These are phyloP conservation scores for Lentinula edodes DNA, from an alignment of 768 basidiomycete species.

Conservation along the genomic window DNA sequence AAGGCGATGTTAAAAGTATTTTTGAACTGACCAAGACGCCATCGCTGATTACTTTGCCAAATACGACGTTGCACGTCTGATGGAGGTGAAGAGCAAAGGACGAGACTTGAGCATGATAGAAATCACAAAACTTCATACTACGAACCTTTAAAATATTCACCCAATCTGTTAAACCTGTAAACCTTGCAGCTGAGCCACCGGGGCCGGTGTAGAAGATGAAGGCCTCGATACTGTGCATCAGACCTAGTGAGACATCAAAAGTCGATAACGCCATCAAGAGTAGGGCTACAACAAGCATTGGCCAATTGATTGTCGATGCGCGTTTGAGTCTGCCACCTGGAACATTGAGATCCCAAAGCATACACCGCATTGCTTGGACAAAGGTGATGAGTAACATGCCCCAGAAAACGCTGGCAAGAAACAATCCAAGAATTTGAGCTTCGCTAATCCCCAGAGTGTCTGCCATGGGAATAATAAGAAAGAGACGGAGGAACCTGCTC, in stretches of 20 bases:
- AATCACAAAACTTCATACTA: neutral
- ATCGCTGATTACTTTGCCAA: conserved; percentile 9
- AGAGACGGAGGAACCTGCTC: neutral
- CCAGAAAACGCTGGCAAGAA: conserved; percentile 1
- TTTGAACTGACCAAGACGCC: conserved; percentile 5
- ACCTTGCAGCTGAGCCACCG: conserved; percentile 3
- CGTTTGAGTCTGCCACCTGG: neutral
- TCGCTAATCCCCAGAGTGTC: conserved; percentile 2
- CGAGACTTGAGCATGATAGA: neutral
- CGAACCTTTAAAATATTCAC: conserved; percentile 10
- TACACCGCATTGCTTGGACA: neutral
- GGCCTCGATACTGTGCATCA: conserved; percentile 11
- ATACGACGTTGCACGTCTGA: conserved; percentile 5
- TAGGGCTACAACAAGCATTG: conserved; percentile 9
- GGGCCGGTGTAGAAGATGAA: conserved; percentile 11
- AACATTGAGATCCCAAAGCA: neutral
- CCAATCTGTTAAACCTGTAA: conserved; percentile 10
- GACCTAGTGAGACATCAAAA: conserved; percentile 6
- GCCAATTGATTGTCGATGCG: conserved; percentile 8
- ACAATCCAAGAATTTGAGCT: conserved; percentile 3
- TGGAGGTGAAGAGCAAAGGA: neutral
- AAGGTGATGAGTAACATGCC: conserved; percentile 3
- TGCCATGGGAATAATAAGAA: neutral
- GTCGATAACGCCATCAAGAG: conserved; percentile 7
- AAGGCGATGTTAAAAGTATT: neutral